A percentile compares a stretch with the other conserved stretches of the same genome.
Conservation (phyloP, 2,329 filamentous ascomycete genomes). For the Xylaria polymorpha region DNA sequence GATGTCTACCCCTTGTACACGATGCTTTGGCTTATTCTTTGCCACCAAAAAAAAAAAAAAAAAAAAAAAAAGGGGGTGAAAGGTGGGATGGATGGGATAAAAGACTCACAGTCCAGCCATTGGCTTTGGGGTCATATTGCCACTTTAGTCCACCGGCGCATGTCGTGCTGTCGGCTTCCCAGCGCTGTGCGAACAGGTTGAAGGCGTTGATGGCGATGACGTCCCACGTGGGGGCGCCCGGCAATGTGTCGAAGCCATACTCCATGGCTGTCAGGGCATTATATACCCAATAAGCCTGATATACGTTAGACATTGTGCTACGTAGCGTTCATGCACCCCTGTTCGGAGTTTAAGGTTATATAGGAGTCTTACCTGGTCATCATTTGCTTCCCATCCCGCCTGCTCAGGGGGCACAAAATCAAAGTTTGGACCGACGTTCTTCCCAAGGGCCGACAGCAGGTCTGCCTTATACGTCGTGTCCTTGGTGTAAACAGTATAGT, state of each 20-base stretch:
- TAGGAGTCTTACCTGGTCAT: slow-evolving; percentile 62
- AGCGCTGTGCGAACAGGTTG: slow-evolving; percentile 61
- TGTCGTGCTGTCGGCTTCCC: slow-evolving; percentile 60
- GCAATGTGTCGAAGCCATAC: slow-evolving; percentile 57
- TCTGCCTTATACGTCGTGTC: slow-evolving; percentile 64
- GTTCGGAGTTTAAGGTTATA: neutral
- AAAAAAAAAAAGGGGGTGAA: neutral
- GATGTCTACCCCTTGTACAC: neutral
- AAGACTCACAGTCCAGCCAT: slow-evolving; percentile 63
- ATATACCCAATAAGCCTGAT: slow-evolving; percentile 63
- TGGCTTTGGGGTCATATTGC: slow-evolving; percentile 73
- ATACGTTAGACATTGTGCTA: slow-evolving; percentile 18
- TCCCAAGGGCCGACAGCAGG: slow-evolving; percentile 55
- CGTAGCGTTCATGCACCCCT: slow-evolving; percentile 1
- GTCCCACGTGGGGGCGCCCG: slow-evolving; percentile 59
- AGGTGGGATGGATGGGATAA: too few relatives aligned
- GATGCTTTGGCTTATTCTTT: neutral
- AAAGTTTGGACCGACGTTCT: slow-evolving; percentile 59
- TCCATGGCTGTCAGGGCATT: slow-evolving; percentile 68
- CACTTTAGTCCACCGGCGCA: slow-evolving; percentile 74
- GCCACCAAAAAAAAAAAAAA: neutral
- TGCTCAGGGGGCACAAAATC: slow-evolving; percentile 64
- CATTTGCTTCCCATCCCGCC: slow-evolving; percentile 62
- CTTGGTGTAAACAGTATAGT: slow-evolving; percentile 56
- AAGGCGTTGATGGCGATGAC: slow-evolving; percentile 69